phyloP scores from a whole-genome alignment of 2,329 filamentous ascomycete species.

The Sclerotiophoma versabilis region DNA sequence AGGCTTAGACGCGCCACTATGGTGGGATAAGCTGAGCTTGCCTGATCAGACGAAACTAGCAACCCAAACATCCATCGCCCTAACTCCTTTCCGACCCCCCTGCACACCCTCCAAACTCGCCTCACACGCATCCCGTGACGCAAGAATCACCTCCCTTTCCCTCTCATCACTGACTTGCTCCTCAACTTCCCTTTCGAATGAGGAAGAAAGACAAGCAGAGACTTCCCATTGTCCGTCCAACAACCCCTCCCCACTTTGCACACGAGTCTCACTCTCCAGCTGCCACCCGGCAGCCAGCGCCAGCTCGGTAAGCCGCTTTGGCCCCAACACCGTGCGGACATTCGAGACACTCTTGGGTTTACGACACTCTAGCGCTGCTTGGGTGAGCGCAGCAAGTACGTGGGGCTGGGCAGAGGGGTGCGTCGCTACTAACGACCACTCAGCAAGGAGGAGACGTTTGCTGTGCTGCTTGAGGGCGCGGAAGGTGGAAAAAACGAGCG shows the following conservation, averaged over 20 bases:
- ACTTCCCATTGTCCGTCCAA: constrained; percentile 54
- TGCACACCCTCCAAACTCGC: constrained; percentile 23
- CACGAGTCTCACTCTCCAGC: constrained; percentile 45
- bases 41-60: constrained; percentile 24
- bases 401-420: constrained; percentile 55
- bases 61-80: constrained; percentile 31
- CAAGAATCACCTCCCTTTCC: constrained; percentile 22
- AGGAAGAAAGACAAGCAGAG: constrained; percentile 20
- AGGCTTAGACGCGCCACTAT: too few relatives aligned
- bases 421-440: constrained; percentile 56
- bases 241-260: constrained; percentile 51
- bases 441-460: constrained; percentile 53
- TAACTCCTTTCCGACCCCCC: constrained; percentile 23
- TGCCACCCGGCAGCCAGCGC: constrained; percentile 50
- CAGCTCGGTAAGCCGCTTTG: constrained; percentile 49
- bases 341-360: constrained; percentile 53
- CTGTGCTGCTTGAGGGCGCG: constrained; percentile 44
- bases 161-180: constrained; percentile 23
- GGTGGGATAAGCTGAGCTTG: too few relatives aligned
- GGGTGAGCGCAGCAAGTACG: constrained; percentile 59
- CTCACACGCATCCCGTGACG: constrained; percentile 29
- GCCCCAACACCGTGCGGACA: constrained; percentile 57
- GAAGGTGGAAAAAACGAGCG: constrained; percentile 49
- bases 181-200: constrained; percentile 24
- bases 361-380: constrained; percentile 54